phyloP scores from a whole-genome alignment of 2,329 filamentous ascomycete species.

The Rhinocladiella similis region DNA sequence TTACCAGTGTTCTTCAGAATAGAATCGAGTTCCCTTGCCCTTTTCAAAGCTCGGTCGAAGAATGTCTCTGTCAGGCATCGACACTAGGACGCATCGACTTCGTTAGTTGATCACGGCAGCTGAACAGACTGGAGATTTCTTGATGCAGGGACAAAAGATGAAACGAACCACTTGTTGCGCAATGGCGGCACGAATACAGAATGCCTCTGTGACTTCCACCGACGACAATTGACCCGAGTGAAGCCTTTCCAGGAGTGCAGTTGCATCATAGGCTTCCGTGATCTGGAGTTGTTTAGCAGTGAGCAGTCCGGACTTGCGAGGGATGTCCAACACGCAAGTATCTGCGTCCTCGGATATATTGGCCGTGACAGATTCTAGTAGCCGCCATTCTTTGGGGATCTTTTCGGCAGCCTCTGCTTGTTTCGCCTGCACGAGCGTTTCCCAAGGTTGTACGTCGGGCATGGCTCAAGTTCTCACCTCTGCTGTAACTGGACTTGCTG shows the following conservation, averaged over 20 bases:
- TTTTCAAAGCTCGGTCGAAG: constrained; percentile 27
- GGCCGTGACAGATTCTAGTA: constrained; percentile 6
- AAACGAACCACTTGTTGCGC: constrained; percentile 10
- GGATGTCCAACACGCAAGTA: constrained; percentile 2
- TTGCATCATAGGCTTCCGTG: background rate
- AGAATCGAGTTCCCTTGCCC: constrained; percentile 28
- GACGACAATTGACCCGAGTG: background rate
- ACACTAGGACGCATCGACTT: too few relatives aligned
- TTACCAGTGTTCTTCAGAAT: constrained; percentile 17
- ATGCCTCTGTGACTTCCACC: too few relatives aligned
- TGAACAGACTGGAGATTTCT: too few relatives aligned
- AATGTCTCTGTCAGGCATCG: constrained; percentile 31
- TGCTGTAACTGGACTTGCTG: too few relatives aligned
- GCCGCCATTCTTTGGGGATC: constrained; percentile 31
- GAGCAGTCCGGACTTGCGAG: background rate
- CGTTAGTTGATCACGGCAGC: too few relatives aligned
- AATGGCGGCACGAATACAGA: background rate
- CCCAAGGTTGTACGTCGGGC: background rate
- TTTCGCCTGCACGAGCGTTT: background rate
- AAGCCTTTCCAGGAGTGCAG: background rate
- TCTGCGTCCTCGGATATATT: constrained; percentile 3
- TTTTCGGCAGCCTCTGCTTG: background rate
- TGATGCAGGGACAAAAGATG: too few relatives aligned
- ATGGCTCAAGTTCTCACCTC: too few relatives aligned
- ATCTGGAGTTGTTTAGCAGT: constrained; percentile 19